phyloP scores from a whole-genome alignment of 306 rosid species.

The Purshia tridentata region DNA sequence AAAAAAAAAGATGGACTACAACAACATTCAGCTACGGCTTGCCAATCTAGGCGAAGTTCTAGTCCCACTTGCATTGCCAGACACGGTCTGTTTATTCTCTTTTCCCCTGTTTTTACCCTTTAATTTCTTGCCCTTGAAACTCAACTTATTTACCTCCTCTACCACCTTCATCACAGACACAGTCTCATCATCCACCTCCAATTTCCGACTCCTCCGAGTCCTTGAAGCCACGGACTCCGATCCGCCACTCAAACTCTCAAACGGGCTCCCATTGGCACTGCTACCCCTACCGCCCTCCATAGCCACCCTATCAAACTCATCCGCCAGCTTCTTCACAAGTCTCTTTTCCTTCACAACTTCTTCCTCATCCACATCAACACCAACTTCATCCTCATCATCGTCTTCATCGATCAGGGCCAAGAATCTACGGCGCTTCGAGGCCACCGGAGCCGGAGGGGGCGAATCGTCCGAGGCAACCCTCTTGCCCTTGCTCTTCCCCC shows the following conservation, averaged over 20 bases:
- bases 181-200: constrained; percentile 20
- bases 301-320: constrained; percentile 79
- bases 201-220: constrained; percentile 33
- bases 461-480: constrained; percentile 19
- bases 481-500: neutral
- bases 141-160: constrained; percentile 25
- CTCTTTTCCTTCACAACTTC: constrained; percentile 30
- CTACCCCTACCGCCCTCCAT: constrained; percentile 25
- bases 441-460: constrained; percentile 73
- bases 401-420: constrained; percentile 35
- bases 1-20: neutral
- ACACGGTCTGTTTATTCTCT: constrained; percentile 3
- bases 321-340: constrained; percentile 79
- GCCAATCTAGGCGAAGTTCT: constrained; percentile 64
- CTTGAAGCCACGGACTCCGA: constrained; percentile 17
- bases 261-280: neutral
- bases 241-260: constrained; percentile 2
- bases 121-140: constrained; percentile 27
- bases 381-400: constrained; percentile 15
- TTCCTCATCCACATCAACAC: neutral
- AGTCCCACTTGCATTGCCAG: constrained; percentile 27
- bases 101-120: constrained; percentile 18
- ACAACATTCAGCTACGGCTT: constrained; percentile 17
- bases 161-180: constrained; percentile 39
- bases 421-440: constrained; percentile 44